A percentile compares a stretch with the other conserved stretches of the same genome.
Conservation (phyloP, 2,329 filamentous ascomycete species). For the Aspergillus phoenicis region DNA sequence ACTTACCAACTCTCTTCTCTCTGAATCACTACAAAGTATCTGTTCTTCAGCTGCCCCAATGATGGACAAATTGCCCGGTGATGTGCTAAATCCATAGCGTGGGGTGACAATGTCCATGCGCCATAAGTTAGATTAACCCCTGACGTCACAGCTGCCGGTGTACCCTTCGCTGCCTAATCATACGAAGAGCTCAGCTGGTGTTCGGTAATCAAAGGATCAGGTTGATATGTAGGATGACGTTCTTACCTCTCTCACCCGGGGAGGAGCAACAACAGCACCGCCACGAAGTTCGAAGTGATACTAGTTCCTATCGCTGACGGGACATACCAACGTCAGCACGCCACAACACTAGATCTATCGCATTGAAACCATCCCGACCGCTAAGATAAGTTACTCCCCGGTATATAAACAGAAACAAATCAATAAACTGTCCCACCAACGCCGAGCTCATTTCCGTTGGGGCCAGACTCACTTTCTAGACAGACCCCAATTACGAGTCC, state of each 20-base stretch:
- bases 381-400: not conserved
- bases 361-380: not conserved
- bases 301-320: not conserved
- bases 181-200: not conserved
- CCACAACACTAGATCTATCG: not conserved
- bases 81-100: not conserved
- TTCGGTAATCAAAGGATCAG: not conserved
- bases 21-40: no score
- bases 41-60: no score
- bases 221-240: not conserved
- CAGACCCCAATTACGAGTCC: not conserved
- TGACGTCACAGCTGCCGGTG: not conserved
- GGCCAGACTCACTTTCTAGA: not conserved
- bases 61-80: not conserved
- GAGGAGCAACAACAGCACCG: not conserved
- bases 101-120: slow-evolving; percentile 1
- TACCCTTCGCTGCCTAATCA: not conserved
- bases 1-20: not conserved
- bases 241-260: not conserved
- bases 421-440: not conserved
- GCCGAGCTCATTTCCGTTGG: not conserved
- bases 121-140: slow-evolving; percentile 1
- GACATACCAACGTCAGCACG: not conserved
- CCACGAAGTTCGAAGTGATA: not conserved
- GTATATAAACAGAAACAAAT: not conserved